Evolutionary conservation across 176 grass and related monocot genomes (phyloP), one percentile per base, ranked within the genome.

Genomic region (Lolium perenne): DNA sequence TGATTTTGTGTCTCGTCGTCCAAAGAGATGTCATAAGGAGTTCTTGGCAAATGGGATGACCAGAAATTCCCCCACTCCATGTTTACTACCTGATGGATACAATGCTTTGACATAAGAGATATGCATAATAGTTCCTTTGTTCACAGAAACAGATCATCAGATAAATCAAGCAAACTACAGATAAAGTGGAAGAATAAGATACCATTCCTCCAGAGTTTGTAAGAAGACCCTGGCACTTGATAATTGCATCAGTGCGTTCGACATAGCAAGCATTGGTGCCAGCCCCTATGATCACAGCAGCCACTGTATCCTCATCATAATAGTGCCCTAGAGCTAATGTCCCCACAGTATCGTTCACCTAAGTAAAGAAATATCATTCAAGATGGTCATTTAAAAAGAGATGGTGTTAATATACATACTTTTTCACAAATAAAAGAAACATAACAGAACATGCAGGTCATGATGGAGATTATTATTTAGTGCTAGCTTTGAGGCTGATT

Each of bases 21-120:
- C 46, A 94, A 79, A 50, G 83, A 88, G 74, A 96, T 89, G 85
- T 99, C 94, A 88, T 99, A 99, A 29, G 67, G 11, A 67, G 97
- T 96, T 82, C 92, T 87, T 76, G 94, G 97, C 84, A 99, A 91
- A 90, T 99, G 94, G 8, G 94, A 88, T 57, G 97, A 95, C 97
- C 92, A 96, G 87, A 99, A 99, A 87, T 91, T 96, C 14, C 97
- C 97, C 97, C 97, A 99, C 91, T 99, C 97, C 94, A 99, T 96
- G 75, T 99, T 96, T 35, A 99, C 87, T 67, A 99, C 94, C 97
- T 99, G 88, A 87, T 82, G 38, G 73, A 78, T 73, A 62, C 9
- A 77, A 77, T 4, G 17, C 49, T 79, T 38, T 23, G 81, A 41
- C 35, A 60, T 17, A 74, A 76, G 20, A 89, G 14, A 78, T 85